Conservation (phyloP, 83 land plant genomes). For the Larix sibirica region DNA sequence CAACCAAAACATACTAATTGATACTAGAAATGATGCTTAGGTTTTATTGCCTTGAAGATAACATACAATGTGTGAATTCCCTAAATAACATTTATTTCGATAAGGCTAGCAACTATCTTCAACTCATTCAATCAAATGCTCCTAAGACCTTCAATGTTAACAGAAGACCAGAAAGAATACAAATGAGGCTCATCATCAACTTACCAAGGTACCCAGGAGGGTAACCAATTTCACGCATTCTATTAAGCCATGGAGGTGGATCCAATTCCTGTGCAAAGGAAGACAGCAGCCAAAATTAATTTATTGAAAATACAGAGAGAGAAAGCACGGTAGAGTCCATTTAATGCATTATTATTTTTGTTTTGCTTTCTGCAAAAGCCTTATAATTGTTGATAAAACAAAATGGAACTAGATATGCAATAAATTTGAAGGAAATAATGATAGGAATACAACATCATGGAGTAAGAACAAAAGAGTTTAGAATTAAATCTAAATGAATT, state of each 20-base stretch:
- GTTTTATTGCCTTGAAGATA: no score
- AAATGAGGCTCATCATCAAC: background rate
- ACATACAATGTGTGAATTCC: no score
- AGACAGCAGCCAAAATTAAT: constrained; percentile 1
- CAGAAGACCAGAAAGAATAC: no score
- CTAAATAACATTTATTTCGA: no score
- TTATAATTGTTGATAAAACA: background rate
- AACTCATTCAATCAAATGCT: no score
- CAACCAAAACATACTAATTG: no score
- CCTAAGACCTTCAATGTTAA: no score
- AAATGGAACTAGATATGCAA: background rate
- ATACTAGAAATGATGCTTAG: no score
- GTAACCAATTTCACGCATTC: constrained; percentile 89
- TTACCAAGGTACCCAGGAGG: constrained; percentile 96
- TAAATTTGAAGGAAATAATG: background rate
- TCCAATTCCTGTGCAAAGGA: constrained; percentile 71
- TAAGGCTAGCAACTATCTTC: no score
- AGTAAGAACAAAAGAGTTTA: background rate
- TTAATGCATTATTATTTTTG: background rate
- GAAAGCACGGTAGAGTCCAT: background rate
- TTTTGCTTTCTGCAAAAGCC: background rate
- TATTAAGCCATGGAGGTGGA: constrained; percentile 96
- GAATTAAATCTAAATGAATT: background rate
- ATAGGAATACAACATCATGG: background rate
- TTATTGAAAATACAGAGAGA: background rate